A percentile compares a stretch with the other conserved stretches of the same genome.
phyloP scores from a whole-genome alignment of 345 rosid species.

The Lumnitzera littorea region DNA sequence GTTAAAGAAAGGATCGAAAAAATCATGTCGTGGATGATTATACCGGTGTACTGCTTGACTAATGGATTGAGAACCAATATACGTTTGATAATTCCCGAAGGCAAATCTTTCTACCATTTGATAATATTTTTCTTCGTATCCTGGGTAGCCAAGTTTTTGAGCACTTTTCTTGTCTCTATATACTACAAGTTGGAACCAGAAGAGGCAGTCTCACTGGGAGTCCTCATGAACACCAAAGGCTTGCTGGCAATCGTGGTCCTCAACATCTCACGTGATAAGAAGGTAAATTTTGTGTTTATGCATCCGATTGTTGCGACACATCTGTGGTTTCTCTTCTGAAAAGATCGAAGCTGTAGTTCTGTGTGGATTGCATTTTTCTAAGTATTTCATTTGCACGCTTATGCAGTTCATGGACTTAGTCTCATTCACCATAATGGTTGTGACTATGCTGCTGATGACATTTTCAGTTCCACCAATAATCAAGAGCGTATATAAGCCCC shows the following conservation, averaged over 20 bases:
- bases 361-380: not conserved
- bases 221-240: slow-evolving; percentile 70
- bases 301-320: not conserved
- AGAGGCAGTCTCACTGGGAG: slow-evolving; percentile 39
- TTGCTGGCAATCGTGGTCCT: slow-evolving; percentile 39
- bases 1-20: slow-evolving; percentile 39
- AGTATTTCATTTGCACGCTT: not conserved
- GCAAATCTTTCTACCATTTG: not conserved
- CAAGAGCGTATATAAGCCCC: slow-evolving; percentile 15
- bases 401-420: slow-evolving; percentile 31
- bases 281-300: slow-evolving; percentile 18
- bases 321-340: too few relatives aligned
- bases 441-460: slow-evolving; percentile 33
- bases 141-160: slow-evolving; percentile 29
- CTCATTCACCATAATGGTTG: slow-evolving; percentile 29
- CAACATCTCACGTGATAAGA: slow-evolving; percentile 35
- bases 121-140: slow-evolving; percentile 10
- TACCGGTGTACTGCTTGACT: slow-evolving; percentile 44
- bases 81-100: not conserved
- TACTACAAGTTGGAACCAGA: slow-evolving; percentile 18
- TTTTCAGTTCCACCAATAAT: slow-evolving; percentile 33
- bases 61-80: slow-evolving; percentile 31
- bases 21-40: slow-evolving; percentile 27
- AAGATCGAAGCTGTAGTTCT: too few relatives aligned
- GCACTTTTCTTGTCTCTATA: slow-evolving; percentile 24